These are phyloP conservation scores for Globisporangium middletonii DNA, from an alignment of 352 stramenopile genomes.

Conservation along the genomic window DNA sequence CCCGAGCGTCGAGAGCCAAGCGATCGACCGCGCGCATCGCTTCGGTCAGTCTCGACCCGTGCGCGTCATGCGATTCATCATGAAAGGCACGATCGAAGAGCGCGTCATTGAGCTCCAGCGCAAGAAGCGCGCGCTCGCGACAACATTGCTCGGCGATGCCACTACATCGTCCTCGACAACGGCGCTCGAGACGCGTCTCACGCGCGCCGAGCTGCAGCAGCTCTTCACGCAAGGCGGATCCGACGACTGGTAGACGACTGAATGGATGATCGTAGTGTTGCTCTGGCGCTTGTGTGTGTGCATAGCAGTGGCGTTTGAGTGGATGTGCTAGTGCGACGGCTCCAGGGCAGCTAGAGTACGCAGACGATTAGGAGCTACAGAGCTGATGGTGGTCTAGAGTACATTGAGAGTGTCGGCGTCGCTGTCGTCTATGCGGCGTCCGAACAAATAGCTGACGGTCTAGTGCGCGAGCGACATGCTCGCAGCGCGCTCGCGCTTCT, in stretches of 20 bases:
- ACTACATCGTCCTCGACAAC: conserved; percentile 12
- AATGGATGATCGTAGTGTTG: too few species aligned
- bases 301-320: conserved; percentile 15
- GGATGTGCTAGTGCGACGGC: background rate
- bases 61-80: conserved; percentile 76
- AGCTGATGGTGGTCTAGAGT: background rate
- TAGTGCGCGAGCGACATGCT: conserved; percentile 10
- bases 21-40: conserved; percentile 85
- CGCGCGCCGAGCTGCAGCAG: conserved; percentile 34
- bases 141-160: conserved; percentile 60
- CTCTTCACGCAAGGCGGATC: conserved; percentile 32
- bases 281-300: background rate
- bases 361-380: too few species aligned
- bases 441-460: too few species aligned
- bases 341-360: too few species aligned
- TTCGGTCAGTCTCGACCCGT: conserved; percentile 76
- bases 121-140: conserved; percentile 81
- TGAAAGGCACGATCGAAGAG: conserved; percentile 88
- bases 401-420: background rate
- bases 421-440: background rate
- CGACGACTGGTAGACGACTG: conserved; percentile 3
- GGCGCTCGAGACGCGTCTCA: conserved; percentile 22
- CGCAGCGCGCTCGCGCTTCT: conserved; percentile 9
- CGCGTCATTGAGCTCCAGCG: conserved; percentile 85
- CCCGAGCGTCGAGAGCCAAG: conserved; percentile 87